A percentile compares a stretch with the other conserved stretches of the same genome.
Conservation (phyloP, 352 stramenopile species). For the Ophiocytium majus region DNA sequence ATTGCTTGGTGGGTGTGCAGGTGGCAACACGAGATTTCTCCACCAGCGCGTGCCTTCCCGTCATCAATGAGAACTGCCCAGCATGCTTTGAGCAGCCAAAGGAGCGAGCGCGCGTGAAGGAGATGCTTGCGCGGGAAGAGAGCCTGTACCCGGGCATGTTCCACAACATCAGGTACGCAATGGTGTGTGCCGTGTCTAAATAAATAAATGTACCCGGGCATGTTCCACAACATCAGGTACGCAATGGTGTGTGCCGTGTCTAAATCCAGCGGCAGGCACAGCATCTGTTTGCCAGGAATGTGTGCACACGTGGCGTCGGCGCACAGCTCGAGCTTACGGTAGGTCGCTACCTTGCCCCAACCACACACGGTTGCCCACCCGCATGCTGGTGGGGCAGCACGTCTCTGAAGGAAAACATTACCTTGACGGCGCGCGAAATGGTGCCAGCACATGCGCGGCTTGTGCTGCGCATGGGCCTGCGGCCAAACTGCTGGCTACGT, state of each 20-base stretch:
- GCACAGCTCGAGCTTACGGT: too few relatives aligned
- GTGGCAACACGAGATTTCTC: slow-evolving; percentile 62
- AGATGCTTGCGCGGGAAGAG: slow-evolving; percentile 58
- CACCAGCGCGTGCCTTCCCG: slow-evolving; percentile 75
- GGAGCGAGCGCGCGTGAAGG: slow-evolving; percentile 92
- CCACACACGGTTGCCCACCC: not conserved
- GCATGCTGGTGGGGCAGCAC: too few relatives aligned
- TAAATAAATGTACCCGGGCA: not conserved
- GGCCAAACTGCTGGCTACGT: too few relatives aligned
- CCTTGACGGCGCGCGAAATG: too few relatives aligned
- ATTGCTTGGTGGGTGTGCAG: not conserved
- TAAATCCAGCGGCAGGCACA: not conserved
- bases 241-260: not conserved
- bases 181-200: not conserved
- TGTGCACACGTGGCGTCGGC: too few relatives aligned
- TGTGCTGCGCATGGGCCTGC: too few relatives aligned
- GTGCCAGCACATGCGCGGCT: too few relatives aligned
- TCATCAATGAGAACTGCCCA: slow-evolving; percentile 99
- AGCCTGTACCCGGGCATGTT: slow-evolving; percentile 57
- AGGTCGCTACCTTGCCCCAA: not conserved
- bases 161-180: slow-evolving; percentile 41
- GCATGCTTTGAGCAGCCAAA: slow-evolving; percentile 97
- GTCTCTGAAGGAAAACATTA: too few relatives aligned
- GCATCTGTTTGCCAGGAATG: too few relatives aligned
- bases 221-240: not conserved